Evolutionary conservation across 805 yeast genomes (phyloP).

Genomic region (Priceomyces melissophilus): DNA sequence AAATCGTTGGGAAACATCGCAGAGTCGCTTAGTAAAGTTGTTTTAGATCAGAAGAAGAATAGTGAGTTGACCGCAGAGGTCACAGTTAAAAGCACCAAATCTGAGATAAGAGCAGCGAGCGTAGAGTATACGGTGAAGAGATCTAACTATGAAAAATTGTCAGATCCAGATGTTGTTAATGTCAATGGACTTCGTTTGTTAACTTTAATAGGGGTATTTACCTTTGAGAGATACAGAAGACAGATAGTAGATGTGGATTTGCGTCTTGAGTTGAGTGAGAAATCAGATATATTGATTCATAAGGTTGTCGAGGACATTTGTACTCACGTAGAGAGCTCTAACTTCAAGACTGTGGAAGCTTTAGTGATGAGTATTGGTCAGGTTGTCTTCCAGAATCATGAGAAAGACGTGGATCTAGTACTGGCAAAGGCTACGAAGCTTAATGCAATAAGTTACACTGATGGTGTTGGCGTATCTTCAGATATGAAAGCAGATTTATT

Average conservation of each 20-base stretch:
- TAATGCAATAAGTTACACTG: constrained; percentile 80
- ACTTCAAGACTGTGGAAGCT: constrained; percentile 92
- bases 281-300: constrained; percentile 37
- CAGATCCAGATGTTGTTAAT: constrained; percentile 20
- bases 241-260: constrained; percentile 73
- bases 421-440: constrained; percentile 76
- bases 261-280: constrained; percentile 21
- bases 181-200: constrained; percentile 56
- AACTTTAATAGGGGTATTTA: constrained; percentile 90
- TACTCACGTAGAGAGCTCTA: constrained; percentile 67
- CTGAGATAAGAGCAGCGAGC: constrained; percentile 56
- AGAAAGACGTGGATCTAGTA: constrained; percentile 31
- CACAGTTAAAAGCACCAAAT: constrained; percentile 45
- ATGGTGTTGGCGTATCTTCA: constrained; percentile 86
- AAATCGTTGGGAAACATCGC: constrained; percentile 46
- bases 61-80: constrained; percentile 46
- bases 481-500: constrained; percentile 45
- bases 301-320: constrained; percentile 47
- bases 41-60: constrained; percentile 40
- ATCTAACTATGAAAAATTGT: constrained; percentile 14
- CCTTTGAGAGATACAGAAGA: constrained; percentile 77
- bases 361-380: constrained; percentile 71
- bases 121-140: constrained; percentile 42
- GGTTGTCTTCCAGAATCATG: constrained; percentile 43
- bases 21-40: constrained; percentile 41